Evolutionary conservation across 768 basidiomycete genomes (phyloP), one percentile per base, ranked within the genome.

Genomic region (Candolleomyces efflorescens): DNA sequence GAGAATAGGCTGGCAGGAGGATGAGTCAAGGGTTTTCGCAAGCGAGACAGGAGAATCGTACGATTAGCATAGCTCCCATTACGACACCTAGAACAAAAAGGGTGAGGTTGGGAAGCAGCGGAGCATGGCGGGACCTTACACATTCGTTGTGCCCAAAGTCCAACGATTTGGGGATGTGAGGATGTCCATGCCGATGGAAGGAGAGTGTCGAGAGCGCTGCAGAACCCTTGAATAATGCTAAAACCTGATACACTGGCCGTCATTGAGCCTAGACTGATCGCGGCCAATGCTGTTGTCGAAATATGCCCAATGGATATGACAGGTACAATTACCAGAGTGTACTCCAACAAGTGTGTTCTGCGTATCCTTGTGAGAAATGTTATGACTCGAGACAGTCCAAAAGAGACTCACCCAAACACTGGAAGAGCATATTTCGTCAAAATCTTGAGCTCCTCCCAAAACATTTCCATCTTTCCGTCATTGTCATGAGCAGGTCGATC

Each of bases 181-280:
- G 93, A 94, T 0, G 97, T 95, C 94, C 92, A 99, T 15, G 96
- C 94, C 39, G 92, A 85, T 0, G 97, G 96, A 9, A 98, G 83
- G 64, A 99, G 81, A 0, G 95, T 95, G 69, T 99, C 97, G 18
- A 99, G 83, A 0, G 92, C 86, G 50, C 89, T 90, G 7, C 84
- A 76, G 55, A 96, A 83, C 18, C 93, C 93, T 62, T 89, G 88
- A 5, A 94, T 75, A 55, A 96, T 86, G 61, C 86, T 89, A 63
- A 88, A 89, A 1, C 83, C 89, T 1, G 90, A 85, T 11, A 87
- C 84, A 53, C 80, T 82, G 18, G 84, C 85, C 0, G 87, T 88
- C 86, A 90, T 89, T 11, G 83, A 85, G 2, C 82, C 87, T 11
- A 90, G 71, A 18, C 83, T 87, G 23, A 89, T 84, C 0, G 92